Percentiles rank a stretch among this genome's conserved stretches.
Conservation (phyloP, 331 rosid species). For the Erythrophleum ivorense region DNA sequence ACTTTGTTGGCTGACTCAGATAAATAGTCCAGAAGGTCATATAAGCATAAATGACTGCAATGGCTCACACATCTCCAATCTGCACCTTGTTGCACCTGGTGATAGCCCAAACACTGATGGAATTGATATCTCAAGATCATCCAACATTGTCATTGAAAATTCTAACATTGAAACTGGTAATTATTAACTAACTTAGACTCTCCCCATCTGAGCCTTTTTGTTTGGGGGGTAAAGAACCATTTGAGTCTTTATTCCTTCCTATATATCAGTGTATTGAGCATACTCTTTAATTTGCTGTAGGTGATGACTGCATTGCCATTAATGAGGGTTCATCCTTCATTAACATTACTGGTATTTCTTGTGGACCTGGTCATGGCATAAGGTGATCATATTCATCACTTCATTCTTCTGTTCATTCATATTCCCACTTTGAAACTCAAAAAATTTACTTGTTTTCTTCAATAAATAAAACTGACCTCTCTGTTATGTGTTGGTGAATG, state of each 20-base stretch:
- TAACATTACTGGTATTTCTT: slow-evolving; percentile 24
- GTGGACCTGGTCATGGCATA: slow-evolving; percentile 59
- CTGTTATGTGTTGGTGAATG: background rate
- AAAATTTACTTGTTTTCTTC: background rate
- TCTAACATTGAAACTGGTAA: slow-evolving; percentile 42
- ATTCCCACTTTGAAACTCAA: background rate
- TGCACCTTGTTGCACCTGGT: slow-evolving; percentile 38
- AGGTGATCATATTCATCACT: slow-evolving; percentile 38
- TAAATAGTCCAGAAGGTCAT: slow-evolving; percentile 47
- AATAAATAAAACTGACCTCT: background rate
- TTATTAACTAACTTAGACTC: background rate
- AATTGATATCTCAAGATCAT: slow-evolving; percentile 35
- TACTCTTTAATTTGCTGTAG: background rate
- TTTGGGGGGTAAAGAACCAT: background rate
- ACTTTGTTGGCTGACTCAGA: background rate
- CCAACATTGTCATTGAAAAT: slow-evolving; percentile 21
- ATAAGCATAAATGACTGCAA: slow-evolving; percentile 32
- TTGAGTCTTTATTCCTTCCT: background rate
- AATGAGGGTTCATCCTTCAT: slow-evolving; percentile 38
- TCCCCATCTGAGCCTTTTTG: no score
- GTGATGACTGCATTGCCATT: slow-evolving; percentile 60
- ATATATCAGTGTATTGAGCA: background rate
- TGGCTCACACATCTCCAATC: background rate
- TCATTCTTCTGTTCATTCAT: background rate
- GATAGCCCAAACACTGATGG: slow-evolving; percentile 60